These are phyloP conservation scores for Opeltia flavorubescens DNA, from an alignment of 495 filamentous ascomycete genomes.

Conservation along the genomic window DNA sequence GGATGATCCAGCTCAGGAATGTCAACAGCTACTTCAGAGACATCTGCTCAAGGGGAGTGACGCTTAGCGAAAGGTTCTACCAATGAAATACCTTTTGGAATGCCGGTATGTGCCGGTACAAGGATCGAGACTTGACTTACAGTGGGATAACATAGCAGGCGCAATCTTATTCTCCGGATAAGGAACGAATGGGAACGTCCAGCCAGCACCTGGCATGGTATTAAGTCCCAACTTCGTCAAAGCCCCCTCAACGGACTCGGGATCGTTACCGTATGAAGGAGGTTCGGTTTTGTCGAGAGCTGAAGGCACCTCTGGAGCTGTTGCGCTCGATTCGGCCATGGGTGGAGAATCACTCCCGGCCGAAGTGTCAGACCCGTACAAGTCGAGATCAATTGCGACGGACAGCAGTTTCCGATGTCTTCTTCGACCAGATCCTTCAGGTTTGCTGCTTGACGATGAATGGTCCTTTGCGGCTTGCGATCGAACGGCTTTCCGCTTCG, in stretches of 20 bases:
- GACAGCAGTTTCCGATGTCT: background rate
- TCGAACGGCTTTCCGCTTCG: conserved; percentile 18
- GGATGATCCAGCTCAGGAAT: conserved; percentile 31
- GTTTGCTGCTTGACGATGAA: background rate
- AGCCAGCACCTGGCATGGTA: conserved; percentile 21
- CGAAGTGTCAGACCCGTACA: background rate
- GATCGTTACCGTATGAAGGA: too few relatives aligned
- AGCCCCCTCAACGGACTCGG: too few relatives aligned
- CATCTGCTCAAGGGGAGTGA: conserved; percentile 19
- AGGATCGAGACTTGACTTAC: conserved; percentile 15
- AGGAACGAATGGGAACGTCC: conserved; percentile 26
- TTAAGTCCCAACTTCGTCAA: too few relatives aligned
- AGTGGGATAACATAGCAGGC: conserved; percentile 25
- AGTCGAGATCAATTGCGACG: background rate
- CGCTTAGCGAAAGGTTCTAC: background rate
- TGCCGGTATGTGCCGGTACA: too few relatives aligned
- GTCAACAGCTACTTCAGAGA: conserved; percentile 29
- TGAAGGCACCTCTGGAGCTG: too few relatives aligned
- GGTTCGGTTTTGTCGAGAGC: too few relatives aligned
- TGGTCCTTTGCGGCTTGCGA: conserved; percentile 23
- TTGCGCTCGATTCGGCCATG: too few relatives aligned
- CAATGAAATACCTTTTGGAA: background rate
- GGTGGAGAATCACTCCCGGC: background rate
- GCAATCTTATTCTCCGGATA: conserved; percentile 22
- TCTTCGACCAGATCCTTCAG: background rate